Percentiles rank a stretch among this genome's conserved stretches.
Conservation (phyloP, 2,329 filamentous ascomycete genomes). For the Stagonosporopsis vannaccii region DNA sequence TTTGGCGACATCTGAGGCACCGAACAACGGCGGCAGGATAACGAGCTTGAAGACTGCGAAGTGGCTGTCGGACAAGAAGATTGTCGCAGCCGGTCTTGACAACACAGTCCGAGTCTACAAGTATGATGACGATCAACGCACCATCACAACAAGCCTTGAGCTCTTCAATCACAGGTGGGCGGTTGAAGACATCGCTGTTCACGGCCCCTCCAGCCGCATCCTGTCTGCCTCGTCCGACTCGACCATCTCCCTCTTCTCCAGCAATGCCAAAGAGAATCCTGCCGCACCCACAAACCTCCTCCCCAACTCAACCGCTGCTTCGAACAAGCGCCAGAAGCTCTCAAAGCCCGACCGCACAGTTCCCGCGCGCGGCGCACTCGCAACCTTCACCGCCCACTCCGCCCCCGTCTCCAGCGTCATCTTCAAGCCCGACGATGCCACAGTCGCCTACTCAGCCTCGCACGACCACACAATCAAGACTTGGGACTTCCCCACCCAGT, state of each 20-base stretch:
- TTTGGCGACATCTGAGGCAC: conserved; percentile 76
- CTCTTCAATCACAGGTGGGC: conserved; percentile 81
- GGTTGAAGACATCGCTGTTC: conserved; percentile 77
- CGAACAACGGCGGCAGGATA: conserved; percentile 68
- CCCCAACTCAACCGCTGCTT: conserved; percentile 67
- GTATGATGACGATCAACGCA: conserved; percentile 71
- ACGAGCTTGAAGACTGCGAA: conserved; percentile 80
- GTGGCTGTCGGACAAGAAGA: conserved; percentile 78
- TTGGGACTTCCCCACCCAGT: conserved; percentile 84
- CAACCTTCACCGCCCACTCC: conserved; percentile 75
- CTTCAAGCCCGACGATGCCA: conserved; percentile 85
- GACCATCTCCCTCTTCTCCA: conserved; percentile 86
- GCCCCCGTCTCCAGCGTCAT: conserved; percentile 78
- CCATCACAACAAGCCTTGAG: conserved; percentile 77
- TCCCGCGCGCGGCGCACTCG: conserved; percentile 79
- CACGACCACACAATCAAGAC: conserved; percentile 92
- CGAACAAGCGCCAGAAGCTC: conserved; percentile 79
- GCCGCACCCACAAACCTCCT: conserved; percentile 74
- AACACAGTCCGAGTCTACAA: conserved; percentile 89
- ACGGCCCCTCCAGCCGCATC: conserved; percentile 76
- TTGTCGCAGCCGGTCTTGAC: conserved; percentile 86
- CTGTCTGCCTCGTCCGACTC: conserved; percentile 87
- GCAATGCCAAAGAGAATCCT: conserved; percentile 77
- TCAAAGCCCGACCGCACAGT: conserved; percentile 65
- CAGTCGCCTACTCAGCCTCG: conserved; percentile 89